Evolutionary conservation across 495 filamentous ascomycete genomes (phyloP), one percentile per base, ranked within the genome.

Genomic region (Podospora conica): DNA sequence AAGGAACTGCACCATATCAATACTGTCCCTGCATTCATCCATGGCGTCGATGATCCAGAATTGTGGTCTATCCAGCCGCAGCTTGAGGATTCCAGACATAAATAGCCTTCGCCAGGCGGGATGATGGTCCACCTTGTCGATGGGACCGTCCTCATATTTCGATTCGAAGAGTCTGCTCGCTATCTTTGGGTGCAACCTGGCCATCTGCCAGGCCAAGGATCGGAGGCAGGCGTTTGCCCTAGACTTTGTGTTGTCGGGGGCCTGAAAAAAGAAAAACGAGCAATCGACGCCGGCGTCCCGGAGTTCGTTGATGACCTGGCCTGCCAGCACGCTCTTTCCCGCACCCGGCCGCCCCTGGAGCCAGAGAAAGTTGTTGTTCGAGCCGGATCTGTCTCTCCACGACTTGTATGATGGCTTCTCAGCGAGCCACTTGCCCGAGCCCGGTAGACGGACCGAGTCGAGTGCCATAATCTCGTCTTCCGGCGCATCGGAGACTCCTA

Each of bases 121-220:
- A 15, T 48, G 40, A n/a, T 48, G 40, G 18, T 48, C 40, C 40
- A 48, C 18, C 40, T 48, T 48, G 40, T 48, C 18, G 5, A 48
- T 48, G 18, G 18, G 40, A 48, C 40, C 40, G 15, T 48, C 40
- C 40, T 48, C 18, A n/a, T n/a, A 48, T 2, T n/a, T 18, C 40
- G 1, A 7, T 8, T 48, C 40, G 18, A 48, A 18, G n/a, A 48
- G 15, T 18, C 15, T 1, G 18, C 40, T 48, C 7, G 40, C 40
- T 48, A 48, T 48, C 11, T 48, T 2, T 15, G 15, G 40, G n/a
- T 48, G 18, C 40, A 48, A 18, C n/a, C 6, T 48, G 6, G 60
- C 65, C 65, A 67, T 67, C 55, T 67, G 65, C 28, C 29, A 63
- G 3, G 65, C 65, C 65, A 67, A 21, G 18, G 65, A 63, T 21